phyloP scores from a whole-genome alignment of 2,329 filamentous ascomycete genomes.

The Escovopsis weberi region DNA sequence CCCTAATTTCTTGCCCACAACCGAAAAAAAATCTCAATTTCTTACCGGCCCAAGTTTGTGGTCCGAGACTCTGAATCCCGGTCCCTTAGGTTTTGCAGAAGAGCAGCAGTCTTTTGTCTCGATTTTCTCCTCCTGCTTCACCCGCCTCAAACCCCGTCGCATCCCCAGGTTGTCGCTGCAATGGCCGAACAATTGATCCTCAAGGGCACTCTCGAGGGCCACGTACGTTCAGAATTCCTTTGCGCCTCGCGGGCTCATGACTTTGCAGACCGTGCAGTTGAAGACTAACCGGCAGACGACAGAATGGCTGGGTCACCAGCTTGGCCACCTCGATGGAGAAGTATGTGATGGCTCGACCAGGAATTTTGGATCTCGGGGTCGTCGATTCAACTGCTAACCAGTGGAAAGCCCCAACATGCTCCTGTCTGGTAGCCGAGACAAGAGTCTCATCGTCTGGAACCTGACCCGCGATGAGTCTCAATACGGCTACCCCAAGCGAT shows the following conservation, averaged over 20 bases:
- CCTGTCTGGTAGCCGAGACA: slow-evolving; percentile 92
- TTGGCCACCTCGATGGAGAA: slow-evolving; percentile 98
- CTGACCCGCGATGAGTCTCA: slow-evolving; percentile 94
- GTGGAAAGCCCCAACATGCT: slow-evolving; percentile 87
- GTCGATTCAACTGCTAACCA: slow-evolving; percentile 9
- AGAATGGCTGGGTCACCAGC: slow-evolving; percentile 97
- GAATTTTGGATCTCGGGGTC: background rate
- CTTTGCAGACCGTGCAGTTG: background rate
- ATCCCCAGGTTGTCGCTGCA: slow-evolving; percentile 31
- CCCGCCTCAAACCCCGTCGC: slow-evolving; percentile 15
- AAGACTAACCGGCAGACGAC: slow-evolving; percentile 13
- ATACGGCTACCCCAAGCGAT: slow-evolving; percentile 99
- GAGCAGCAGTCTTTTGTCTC: slow-evolving; percentile 15
- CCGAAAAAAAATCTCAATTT: slow-evolving; percentile 26
- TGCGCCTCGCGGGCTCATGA: slow-evolving; percentile 3
- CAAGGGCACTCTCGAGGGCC: slow-evolving; percentile 95
- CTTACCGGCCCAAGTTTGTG: slow-evolving; percentile 11
- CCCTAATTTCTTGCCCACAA: slow-evolving; percentile 40
- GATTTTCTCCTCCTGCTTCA: slow-evolving; percentile 23
- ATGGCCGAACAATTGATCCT: slow-evolving; percentile 94
- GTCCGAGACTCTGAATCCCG: slow-evolving; percentile 7
- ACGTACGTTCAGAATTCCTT: slow-evolving; percentile 42
- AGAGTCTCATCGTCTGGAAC: slow-evolving; percentile 99
- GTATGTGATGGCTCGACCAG: slow-evolving; percentile 36
- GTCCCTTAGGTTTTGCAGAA: slow-evolving; percentile 11